Conservation (phyloP, 1,284 basidiomycete species). For the Trichosporon inkin region DNA sequence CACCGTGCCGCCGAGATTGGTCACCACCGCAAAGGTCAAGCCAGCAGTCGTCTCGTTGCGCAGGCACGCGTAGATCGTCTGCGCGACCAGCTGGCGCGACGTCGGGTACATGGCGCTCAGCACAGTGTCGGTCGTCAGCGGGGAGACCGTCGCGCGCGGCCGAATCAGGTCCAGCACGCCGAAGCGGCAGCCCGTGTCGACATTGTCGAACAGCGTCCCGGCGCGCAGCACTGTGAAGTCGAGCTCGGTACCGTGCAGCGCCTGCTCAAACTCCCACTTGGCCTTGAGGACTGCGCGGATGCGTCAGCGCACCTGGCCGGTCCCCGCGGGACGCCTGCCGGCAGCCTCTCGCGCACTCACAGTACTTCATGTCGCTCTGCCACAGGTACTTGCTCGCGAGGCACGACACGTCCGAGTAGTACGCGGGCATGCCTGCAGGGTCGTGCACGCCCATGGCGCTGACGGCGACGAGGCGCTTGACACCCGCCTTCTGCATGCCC, state of each 20-base stretch:
- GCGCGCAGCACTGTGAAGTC: not conserved
- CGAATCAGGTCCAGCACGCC: not conserved
- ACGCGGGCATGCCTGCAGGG: not conserved
- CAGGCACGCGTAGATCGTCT: not conserved
- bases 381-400: conserved; percentile 4
- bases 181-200: not conserved
- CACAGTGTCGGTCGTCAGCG: not conserved
- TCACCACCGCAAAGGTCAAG: not conserved
- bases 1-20: not conserved
- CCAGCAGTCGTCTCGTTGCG: not conserved
- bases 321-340: no score
- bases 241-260: not conserved
- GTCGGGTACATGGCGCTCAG: not conserved
- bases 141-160: not conserved
- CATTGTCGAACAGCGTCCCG: not conserved
- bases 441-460: not conserved
- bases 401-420: conserved; percentile 4
- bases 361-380: not conserved
- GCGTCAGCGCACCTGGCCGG: not conserved
- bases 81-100: not conserved
- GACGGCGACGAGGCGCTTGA: not conserved
- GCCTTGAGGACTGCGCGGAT: not conserved
- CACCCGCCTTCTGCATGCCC: not conserved
- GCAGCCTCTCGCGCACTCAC: no score
- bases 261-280: not conserved